Evolutionary conservation across 2,329 filamentous ascomycete species (phyloP).

Genomic region (Pseudogymnoascus sp.): DNA sequence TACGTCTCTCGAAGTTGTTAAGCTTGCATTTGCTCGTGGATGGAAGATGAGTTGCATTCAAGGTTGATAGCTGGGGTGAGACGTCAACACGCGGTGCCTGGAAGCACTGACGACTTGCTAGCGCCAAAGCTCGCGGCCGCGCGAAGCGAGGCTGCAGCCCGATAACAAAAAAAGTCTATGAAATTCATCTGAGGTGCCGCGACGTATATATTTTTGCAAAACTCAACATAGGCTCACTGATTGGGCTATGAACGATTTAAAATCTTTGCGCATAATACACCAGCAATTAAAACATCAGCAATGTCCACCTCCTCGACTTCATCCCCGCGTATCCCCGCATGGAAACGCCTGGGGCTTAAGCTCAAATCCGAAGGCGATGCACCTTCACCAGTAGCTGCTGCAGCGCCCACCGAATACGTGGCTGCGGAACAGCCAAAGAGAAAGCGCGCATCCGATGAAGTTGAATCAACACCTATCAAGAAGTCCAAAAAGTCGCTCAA

Average conservation of each 20-base stretch:
- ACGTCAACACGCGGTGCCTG: constrained; percentile 11
- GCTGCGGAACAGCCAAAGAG: constrained; percentile 18
- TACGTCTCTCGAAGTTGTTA: neutral
- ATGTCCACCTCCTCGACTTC: constrained; percentile 10
- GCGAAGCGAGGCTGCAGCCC: constrained; percentile 10
- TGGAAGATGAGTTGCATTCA: neutral
- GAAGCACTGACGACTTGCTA: constrained; percentile 5
- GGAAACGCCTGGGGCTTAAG: constrained; percentile 53
- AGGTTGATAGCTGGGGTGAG: constrained; percentile 9
- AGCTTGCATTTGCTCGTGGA: neutral
- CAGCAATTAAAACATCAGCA: neutral
- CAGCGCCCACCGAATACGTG: constrained; percentile 15
- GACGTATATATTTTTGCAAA: constrained; percentile 1
- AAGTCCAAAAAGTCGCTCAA: constrained; percentile 21
- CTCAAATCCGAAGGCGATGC: constrained; percentile 43
- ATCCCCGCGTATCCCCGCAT: constrained; percentile 40
- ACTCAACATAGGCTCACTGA: constrained; percentile 1
- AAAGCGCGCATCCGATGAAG: constrained; percentile 15
- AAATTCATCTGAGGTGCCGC: neutral
- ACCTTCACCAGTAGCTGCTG: constrained; percentile 17
- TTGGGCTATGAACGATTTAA: constrained; percentile 7
- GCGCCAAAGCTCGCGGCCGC: constrained; percentile 10
- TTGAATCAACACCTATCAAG: constrained; percentile 18
- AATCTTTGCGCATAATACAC: constrained; percentile 1
- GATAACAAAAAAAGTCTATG: constrained; percentile 10